Evolutionary conservation across 2,329 filamentous ascomycete species (phyloP).

Genomic region (Aphanocladium album): DNA sequence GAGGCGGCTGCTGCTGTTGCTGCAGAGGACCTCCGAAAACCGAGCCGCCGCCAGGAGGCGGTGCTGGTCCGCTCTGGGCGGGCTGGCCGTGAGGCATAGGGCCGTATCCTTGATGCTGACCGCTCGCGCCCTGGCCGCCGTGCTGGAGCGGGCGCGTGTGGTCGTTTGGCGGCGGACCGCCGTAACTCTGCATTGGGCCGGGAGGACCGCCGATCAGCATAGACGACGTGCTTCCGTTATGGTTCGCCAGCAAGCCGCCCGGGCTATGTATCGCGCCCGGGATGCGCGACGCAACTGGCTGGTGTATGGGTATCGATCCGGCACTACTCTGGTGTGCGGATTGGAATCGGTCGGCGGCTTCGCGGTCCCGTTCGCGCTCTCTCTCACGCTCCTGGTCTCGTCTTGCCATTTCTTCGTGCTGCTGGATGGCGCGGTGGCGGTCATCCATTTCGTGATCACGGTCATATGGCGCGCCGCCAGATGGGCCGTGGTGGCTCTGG

Average conservation of each 20-base stretch:
- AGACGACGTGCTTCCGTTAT: constrained; percentile 54
- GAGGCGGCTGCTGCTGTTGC: constrained; percentile 57
- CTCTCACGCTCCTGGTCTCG: constrained; percentile 41
- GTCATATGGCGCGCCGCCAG: constrained; percentile 38
- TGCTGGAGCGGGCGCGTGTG: constrained; percentile 48
- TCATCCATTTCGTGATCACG: constrained; percentile 46
- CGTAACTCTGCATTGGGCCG: constrained; percentile 46
- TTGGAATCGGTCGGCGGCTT: constrained; percentile 62
- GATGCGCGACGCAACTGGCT: constrained; percentile 81
- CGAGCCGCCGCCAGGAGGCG: constrained; percentile 54
- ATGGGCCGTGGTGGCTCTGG: constrained; percentile 38
- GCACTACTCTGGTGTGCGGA: constrained; percentile 81
- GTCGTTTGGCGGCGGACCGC: constrained; percentile 50
- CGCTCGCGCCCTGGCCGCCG: constrained; percentile 41
- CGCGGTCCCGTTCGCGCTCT: constrained; percentile 61
- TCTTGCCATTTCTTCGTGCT: constrained; percentile 44
- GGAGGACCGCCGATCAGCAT: constrained; percentile 50
- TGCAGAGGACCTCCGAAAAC: constrained; percentile 67
- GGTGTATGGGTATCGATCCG: constrained; percentile 85
- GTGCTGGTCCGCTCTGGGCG: constrained; percentile 48
- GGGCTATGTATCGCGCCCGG: constrained; percentile 84
- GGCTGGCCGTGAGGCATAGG: constrained; percentile 47
- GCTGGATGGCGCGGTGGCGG: constrained; percentile 41
- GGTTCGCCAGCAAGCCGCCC: constrained; percentile 76
- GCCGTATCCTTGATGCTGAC: constrained; percentile 54